These are phyloP conservation scores for Gracilaria caudata DNA, from an alignment of 23 red algal species.

Conservation along the genomic window DNA sequence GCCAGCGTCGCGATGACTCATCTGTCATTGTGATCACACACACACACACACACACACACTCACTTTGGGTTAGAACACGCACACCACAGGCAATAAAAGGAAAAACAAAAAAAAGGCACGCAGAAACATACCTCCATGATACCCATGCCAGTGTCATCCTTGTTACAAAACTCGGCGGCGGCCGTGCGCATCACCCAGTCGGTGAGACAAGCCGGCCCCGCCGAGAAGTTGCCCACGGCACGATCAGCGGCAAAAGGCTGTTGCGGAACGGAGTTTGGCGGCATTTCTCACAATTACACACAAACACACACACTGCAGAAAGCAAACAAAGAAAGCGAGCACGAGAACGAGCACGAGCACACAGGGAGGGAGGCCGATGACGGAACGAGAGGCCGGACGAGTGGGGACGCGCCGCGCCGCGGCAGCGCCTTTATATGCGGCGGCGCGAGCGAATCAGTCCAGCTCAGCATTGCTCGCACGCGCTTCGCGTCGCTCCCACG, in stretches of 20 bases:
- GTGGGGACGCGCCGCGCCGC: too few species aligned
- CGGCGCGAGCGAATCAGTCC: too few species aligned
- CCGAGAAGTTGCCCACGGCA: constrained; percentile 66
- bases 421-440: too few species aligned
- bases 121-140: constrained; percentile 55
- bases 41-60: background rate
- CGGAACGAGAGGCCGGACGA: too few species aligned
- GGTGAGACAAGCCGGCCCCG: constrained; percentile 55
- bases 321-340: too few species aligned
- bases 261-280: constrained; percentile 51
- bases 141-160: constrained; percentile 48
- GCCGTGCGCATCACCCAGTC: constrained; percentile 67
- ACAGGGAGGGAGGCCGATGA: too few species aligned
- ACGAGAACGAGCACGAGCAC: background rate
- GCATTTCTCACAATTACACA: too few species aligned
- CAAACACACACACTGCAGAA: too few species aligned
- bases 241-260: constrained; percentile 20
- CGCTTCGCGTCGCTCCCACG: too few species aligned
- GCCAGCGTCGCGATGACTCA: constrained; percentile 60
- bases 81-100: background rate
- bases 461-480: too few species aligned
- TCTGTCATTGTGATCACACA: constrained; percentile 7
- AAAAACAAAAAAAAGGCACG: background rate
- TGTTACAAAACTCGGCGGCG: constrained; percentile 54
- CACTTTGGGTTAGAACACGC: background rate